These are phyloP conservation scores for Blastocystis sp. DNA, from an alignment of 352 stramenopile species.

Conservation along the genomic window DNA sequence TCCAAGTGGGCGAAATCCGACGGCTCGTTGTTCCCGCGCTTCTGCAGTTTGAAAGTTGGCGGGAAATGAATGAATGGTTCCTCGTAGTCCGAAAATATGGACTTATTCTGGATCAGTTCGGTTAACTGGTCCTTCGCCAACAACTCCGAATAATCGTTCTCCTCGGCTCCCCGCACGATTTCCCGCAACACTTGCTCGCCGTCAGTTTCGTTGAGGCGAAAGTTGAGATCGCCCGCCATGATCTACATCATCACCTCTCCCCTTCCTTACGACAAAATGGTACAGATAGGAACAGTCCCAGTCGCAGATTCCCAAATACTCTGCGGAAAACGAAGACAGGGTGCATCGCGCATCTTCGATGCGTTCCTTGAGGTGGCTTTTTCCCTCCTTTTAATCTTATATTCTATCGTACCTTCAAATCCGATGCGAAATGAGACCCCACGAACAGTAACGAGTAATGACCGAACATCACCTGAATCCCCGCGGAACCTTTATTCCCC, in stretches of 20 bases:
- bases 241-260: neutral
- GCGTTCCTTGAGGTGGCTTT: neutral
- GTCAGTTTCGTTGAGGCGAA: neutral
- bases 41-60: conserved; percentile 13
- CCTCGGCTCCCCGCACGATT: neutral
- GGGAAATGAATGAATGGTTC: neutral
- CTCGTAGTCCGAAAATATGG: neutral
- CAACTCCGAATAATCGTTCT: neutral
- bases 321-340: neutral
- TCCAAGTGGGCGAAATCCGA: neutral
- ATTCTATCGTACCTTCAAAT: neutral
- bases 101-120: neutral
- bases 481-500: conserved; percentile 4
- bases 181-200: neutral
- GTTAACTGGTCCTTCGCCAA: neutral
- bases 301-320: neutral
- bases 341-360: neutral
- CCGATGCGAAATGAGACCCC: neutral
- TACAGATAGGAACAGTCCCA: neutral
- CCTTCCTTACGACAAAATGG: neutral
- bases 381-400: neutral
- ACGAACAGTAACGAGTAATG: neutral
- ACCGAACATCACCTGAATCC: neutral
- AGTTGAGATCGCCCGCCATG: conserved; percentile 21
- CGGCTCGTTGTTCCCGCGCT: neutral